A percentile compares a stretch with the other conserved stretches of the same genome.
Evolutionary conservation across 2,329 filamentous ascomycete genomes (phyloP).

Genomic region (Pestalotiopsis sp.): DNA sequence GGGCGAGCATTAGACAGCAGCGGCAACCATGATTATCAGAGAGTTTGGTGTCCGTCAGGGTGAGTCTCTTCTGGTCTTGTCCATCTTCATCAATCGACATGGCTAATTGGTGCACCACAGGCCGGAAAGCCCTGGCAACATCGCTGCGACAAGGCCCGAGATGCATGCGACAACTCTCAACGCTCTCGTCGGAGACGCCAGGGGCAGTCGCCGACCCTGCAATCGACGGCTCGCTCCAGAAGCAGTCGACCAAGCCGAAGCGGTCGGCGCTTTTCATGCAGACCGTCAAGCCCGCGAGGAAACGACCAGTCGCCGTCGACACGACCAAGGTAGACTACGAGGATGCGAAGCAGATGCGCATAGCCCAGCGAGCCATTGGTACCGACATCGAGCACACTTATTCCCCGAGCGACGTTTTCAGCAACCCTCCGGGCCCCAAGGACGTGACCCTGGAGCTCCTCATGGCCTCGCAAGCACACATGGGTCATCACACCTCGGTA

Average conservation of each 20-base stretch:
- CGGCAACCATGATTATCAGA: conserved; percentile 12
- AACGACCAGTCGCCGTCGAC: conserved; percentile 24
- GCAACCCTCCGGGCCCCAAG: conserved; percentile 72
- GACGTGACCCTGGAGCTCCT: conserved; percentile 90
- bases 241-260: conserved; percentile 19
- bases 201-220: conserved; percentile 24
- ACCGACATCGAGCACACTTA: conserved; percentile 58
- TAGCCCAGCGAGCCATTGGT: conserved; percentile 50
- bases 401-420: conserved; percentile 66
- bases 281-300: conserved; percentile 17
- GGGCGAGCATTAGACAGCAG: neutral
- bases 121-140: conserved; percentile 54
- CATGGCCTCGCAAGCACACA: conserved; percentile 82
- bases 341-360: conserved; percentile 43
- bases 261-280: conserved; percentile 29
- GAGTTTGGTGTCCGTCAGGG: conserved; percentile 15
- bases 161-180: conserved; percentile 43
- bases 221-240: conserved; percentile 19
- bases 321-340: conserved; percentile 39
- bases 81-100: conserved; percentile 12
- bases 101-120: conserved; percentile 37
- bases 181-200: conserved; percentile 38
- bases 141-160: conserved; percentile 35
- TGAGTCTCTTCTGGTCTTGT: neutral
- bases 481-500: conserved; percentile 86